Base-by-base conservation (phyloP, 2,329 filamentous ascomycete species). In the Leptographium radiaticola region DNA sequence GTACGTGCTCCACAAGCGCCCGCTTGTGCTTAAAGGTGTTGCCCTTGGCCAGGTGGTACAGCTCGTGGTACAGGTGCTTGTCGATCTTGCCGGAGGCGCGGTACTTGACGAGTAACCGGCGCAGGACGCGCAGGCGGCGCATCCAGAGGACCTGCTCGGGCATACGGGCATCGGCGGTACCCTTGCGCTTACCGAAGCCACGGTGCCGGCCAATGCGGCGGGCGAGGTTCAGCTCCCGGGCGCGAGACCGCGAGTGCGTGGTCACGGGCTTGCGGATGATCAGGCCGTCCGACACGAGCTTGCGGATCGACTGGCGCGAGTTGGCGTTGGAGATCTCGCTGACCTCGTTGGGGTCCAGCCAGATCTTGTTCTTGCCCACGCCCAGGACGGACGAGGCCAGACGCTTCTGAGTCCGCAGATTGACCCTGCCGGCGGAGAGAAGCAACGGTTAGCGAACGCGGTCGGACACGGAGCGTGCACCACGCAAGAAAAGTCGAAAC, bases 11-110 rank as follows among this genome's bases (percentile, higher is more conserved):
- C 73, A 98, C 89, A 68, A 98, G 86, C 71, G 90, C 93, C 78
- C 93, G 87, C 90, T 97, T 98, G 89, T 98, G 93, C 90, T 98
- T 98, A 87, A 98, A 98, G 75, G 93, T 91, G 86, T 98, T 98
- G 94, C 93, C 94, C 90, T 98, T 98, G 86, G 87, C 93, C 73
- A 95, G 81, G 77, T 96, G 93, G 84, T 98, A 98, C 66, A 98
- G 89, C 81, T 97, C 90, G 84, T 98, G 93, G 85, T 98, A 98
- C 60, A 98, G 89, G 83, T 98, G 93, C 86, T 98, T 98, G 81
- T 98, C 93, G 74, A 98, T 98, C 87, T 98, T 98, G 76, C 94
- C 94, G 70, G 87, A 87, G 75, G 91, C 91, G 77, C 93, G 93
- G 84, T 98, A 98, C 84, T 97, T 97, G 81, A 96, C 93, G 66